Percentiles rank a stretch among this genome's conserved stretches.
Conservation (phyloP, 2,329 filamentous ascomycete genomes). For the Sphaerulina populicola region DNA sequence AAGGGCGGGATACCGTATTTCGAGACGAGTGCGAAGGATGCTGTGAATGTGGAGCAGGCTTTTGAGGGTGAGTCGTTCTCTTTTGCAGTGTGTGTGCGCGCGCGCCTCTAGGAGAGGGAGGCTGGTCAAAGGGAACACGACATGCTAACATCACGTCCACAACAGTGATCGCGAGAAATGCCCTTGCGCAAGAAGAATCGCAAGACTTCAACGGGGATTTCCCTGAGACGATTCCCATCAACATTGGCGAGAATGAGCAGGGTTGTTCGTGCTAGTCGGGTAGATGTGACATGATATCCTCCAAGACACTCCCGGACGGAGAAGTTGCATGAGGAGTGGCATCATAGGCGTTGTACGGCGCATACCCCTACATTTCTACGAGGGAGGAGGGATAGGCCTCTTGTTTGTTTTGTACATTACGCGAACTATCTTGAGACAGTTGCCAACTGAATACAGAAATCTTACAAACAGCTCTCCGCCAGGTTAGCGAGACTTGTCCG, state of each 20-base stretch:
- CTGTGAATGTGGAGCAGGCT: conserved; percentile 90
- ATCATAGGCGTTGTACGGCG: neutral
- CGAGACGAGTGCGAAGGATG: conserved; percentile 97
- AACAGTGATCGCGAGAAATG: conserved; percentile 88
- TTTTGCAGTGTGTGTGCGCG: neutral
- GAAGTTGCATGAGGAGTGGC: neutral
- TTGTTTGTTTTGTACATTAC: neutral
- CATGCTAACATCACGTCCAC: conserved; percentile 9
- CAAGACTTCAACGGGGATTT: conserved; percentile 97
- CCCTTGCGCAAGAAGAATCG: conserved; percentile 90
- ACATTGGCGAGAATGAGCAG: conserved; percentile 86
- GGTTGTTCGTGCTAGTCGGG: conserved; percentile 71
- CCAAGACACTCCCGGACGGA: neutral
- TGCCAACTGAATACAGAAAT: neutral
- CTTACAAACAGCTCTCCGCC: neutral
- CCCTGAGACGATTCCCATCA: conserved; percentile 95
- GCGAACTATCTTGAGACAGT: neutral
- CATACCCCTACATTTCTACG: neutral
- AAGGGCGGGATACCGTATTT: conserved; percentile 98
- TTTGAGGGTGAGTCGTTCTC: conserved; percentile 50
- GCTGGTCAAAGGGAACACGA: neutral
- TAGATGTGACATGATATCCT: too few relatives aligned
- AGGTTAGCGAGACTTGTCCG: neutral
- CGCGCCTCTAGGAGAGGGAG: too few relatives aligned
- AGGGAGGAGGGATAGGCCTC: neutral